phyloP scores from a whole-genome alignment of 345 rosid genomes.

The Diplotaxis tenuifolia region DNA sequence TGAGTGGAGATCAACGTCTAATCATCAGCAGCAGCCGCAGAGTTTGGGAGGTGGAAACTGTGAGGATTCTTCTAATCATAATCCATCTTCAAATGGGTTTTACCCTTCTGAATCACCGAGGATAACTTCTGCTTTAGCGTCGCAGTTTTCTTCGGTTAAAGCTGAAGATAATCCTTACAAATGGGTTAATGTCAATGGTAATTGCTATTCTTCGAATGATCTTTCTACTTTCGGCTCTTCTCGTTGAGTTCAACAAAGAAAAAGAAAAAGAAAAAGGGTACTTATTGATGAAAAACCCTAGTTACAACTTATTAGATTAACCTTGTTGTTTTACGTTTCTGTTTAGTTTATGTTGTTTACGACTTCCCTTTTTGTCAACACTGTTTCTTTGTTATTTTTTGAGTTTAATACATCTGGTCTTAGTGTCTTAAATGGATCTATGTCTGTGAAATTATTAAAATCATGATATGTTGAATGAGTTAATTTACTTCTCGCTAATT shows the following conservation, averaged over 20 bases:
- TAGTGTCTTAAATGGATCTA: slow-evolving; percentile 3
- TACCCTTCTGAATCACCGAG: slow-evolving; percentile 33
- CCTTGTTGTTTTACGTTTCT: slow-evolving; percentile 13
- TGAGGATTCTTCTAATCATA: slow-evolving; percentile 21
- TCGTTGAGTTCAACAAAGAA: slow-evolving; percentile 23
- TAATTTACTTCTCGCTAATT: not conserved
- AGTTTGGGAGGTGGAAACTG: slow-evolving; percentile 23
- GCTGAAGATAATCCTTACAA: slow-evolving; percentile 41
- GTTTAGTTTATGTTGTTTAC: slow-evolving; percentile 15
- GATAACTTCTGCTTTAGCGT: slow-evolving; percentile 33
- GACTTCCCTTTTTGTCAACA: slow-evolving; percentile 1
- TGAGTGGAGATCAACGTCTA: slow-evolving; percentile 27
- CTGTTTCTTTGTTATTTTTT: not conserved
- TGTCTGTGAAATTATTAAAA: not conserved
- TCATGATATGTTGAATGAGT: slow-evolving; percentile 1
- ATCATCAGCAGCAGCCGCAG: slow-evolving; percentile 14
- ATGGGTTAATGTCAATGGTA: slow-evolving; percentile 37
- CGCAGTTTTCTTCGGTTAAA: slow-evolving; percentile 37
- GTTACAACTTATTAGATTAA: slow-evolving; percentile 23
- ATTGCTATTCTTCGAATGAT: slow-evolving; percentile 37
- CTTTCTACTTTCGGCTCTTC: slow-evolving; percentile 35
- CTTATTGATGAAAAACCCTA: slow-evolving; percentile 21
- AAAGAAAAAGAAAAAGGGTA: not conserved
- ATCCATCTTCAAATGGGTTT: slow-evolving; percentile 31
- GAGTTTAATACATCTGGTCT: slow-evolving; percentile 6